Conservation (phyloP, 148 eudicot genomes). For the Limonium bicolor region DNA sequence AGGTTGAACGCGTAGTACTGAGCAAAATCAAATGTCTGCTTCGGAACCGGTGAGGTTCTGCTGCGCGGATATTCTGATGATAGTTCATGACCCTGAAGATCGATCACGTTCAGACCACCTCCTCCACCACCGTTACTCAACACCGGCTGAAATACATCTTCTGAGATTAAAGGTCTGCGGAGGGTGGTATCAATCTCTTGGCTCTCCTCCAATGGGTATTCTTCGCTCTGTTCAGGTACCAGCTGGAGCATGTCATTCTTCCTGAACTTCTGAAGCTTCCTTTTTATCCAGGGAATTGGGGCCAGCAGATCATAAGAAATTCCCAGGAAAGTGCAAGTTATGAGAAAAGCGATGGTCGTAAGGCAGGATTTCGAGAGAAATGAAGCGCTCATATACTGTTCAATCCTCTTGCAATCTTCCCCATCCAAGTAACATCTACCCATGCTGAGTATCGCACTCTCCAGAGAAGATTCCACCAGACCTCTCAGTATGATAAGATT, state of each 20-base stretch:
- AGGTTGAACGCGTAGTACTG: constrained; percentile 93
- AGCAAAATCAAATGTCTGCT: constrained; percentile 88
- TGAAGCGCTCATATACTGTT: constrained; percentile 81
- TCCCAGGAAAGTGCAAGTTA: constrained; percentile 88
- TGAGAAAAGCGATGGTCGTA: constrained; percentile 79
- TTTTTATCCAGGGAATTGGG: constrained; percentile 92
- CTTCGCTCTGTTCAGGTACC: constrained; percentile 77
- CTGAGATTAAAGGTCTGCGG: constrained; percentile 53
- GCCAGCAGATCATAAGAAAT: constrained; percentile 84
- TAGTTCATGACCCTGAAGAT: constrained; percentile 59
- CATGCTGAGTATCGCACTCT: constrained; percentile 67
- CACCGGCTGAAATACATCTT: constrained; percentile 24
- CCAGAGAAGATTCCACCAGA: constrained; percentile 82
- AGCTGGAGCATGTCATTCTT: constrained; percentile 94
- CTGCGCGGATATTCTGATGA: constrained; percentile 78
- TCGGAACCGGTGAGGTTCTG: constrained; percentile 80
- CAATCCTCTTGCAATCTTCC: constrained; percentile 90
- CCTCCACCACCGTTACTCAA: constrained; percentile 20
- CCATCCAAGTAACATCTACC: constrained; percentile 95
- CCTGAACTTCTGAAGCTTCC: constrained; percentile 54
- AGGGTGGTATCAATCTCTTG: constrained; percentile 40
- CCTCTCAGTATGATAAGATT: constrained; percentile 80
- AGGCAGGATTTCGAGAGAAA: constrained; percentile 83
- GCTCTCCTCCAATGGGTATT: constrained; percentile 46
- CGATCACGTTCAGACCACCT: constrained; percentile 28